A percentile compares a stretch with the other conserved stretches of the same genome.
These are phyloP conservation scores for Ophiostoma sp. DNA, from an alignment of 2,329 filamentous ascomycete genomes.

Conservation along the genomic window DNA sequence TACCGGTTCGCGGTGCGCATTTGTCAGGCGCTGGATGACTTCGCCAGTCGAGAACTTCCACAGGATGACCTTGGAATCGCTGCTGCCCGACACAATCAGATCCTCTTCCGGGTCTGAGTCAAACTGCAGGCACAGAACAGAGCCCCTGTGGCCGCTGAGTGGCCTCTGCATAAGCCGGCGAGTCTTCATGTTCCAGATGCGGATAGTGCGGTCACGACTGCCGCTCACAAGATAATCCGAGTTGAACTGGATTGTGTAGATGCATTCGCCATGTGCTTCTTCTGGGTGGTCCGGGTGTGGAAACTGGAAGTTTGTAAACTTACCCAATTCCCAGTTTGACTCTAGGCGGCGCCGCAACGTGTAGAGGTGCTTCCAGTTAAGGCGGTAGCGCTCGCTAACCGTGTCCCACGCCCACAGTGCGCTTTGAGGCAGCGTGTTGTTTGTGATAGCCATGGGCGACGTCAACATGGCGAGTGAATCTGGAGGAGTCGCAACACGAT, in stretches of 20 bases:
- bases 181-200: conserved; percentile 84
- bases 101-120: conserved; percentile 83
- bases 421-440: neutral
- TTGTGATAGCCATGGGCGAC: conserved; percentile 16
- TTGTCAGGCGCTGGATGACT: conserved; percentile 66
- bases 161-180: conserved; percentile 70
- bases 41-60: conserved; percentile 92
- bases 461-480: neutral
- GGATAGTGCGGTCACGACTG: conserved; percentile 79
- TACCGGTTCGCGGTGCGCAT: conserved; percentile 84
- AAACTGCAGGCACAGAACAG: conserved; percentile 91
- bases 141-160: conserved; percentile 71
- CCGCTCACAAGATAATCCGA: conserved; percentile 85
- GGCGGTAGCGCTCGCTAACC: conserved; percentile 48
- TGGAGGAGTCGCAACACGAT: neutral
- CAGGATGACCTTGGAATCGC: conserved; percentile 82
- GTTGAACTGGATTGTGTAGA: conserved; percentile 90
- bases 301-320: conserved; percentile 80
- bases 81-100: conserved; percentile 90
- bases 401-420: conserved; percentile 49
- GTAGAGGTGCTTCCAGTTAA: conserved; percentile 94
- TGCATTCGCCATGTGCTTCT: conserved; percentile 85
- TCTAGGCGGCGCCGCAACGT: conserved; percentile 79
- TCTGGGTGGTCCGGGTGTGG: conserved; percentile 74
- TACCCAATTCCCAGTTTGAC: conserved; percentile 82